Percentiles rank a stretch among this genome's conserved stretches.
These are phyloP conservation scores for Zizania palustris DNA, from an alignment of 202 grass and related monocot genomes.

Conservation along the genomic window DNA sequence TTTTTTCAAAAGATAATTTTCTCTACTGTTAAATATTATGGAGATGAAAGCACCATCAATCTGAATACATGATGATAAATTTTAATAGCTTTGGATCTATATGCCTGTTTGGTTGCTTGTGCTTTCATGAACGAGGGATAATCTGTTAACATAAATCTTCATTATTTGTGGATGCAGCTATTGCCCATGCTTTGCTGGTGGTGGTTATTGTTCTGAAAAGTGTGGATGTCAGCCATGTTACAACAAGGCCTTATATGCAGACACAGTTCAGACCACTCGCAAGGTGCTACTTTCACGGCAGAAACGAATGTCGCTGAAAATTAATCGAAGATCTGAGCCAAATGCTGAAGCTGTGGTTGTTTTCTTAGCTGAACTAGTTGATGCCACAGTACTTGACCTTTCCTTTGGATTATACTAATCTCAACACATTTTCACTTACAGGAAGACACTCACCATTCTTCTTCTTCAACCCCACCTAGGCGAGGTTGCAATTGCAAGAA, in stretches of 20 bases:
- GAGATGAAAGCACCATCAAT: not conserved
- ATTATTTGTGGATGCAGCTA: conserved; percentile 55
- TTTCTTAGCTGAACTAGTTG: conserved; percentile 35
- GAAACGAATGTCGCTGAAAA: conserved; percentile 62
- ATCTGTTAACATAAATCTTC: not conserved
- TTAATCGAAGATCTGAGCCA: conserved; percentile 64
- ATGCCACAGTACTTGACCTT: conserved; percentile 11
- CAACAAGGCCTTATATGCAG: conserved; percentile 58
- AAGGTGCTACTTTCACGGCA: conserved; percentile 64
- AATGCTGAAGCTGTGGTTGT: conserved; percentile 55
- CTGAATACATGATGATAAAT: conserved; percentile 20
- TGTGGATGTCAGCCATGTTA: conserved; percentile 74
- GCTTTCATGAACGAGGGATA: not conserved
- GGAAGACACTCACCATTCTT: conserved; percentile 67
- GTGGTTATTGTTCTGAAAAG: conserved; percentile 75
- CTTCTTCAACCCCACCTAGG: conserved; percentile 57
- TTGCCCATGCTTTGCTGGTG: conserved; percentile 73
- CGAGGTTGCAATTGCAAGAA: conserved; percentile 88
- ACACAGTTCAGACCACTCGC: conserved; percentile 65
- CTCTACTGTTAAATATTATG: conserved; percentile 7
- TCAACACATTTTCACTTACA: conserved; percentile 5
- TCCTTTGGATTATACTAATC: conserved; percentile 27
- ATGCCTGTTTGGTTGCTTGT: not conserved
- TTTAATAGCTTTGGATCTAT: conserved; percentile 12
- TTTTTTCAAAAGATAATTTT: not conserved